Evolutionary conservation across 768 basidiomycete species (phyloP), one percentile per base, ranked within the genome.

Genomic region (Kwoniella sp.): DNA sequence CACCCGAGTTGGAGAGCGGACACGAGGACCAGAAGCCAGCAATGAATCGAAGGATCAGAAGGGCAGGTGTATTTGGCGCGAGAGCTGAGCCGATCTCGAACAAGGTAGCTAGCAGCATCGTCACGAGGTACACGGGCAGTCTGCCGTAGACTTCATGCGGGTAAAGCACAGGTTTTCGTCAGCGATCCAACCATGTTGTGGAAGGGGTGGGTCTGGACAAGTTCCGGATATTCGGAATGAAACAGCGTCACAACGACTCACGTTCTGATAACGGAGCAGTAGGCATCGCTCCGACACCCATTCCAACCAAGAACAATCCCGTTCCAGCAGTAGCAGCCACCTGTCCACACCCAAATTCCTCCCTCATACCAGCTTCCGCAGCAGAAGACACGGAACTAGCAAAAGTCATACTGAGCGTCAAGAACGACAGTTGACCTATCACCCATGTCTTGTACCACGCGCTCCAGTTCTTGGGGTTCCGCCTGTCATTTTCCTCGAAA

Each of bases 251-350:
- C n/a, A n/a, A n/a, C n/a, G n/a, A 62, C 69, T 60, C 51, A 70
- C 69, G 33, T 26, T 70, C 69, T 8, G 65, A 64, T 56, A 70
- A 56, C 1, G 69, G 69, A 19, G 69, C 69, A 40, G 53, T 52
- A n/a, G 69, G 69, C 66, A 70, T 67, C 0, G 69, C 67, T 12
- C 69, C 69, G 6, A 71, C 15, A 6, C 69, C 69, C 60, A 68
- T 60, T 1, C 69, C 69, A 37, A 71, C 49, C 40, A 71, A 40
- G 55, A 71, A 71, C 9, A 57, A 21, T 22, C 69, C 60, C 19
- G 69, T 71, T 17, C 60, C 47, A 29, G 63, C 69, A 19, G 67
- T 68, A 2, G 66, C 66, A 21, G 60, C 61, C 5, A 71, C 46
- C 46, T 56, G 37, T 3, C 49, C 27, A 63, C 67, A 68, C 21